A percentile compares a stretch with the other conserved stretches of the same genome.
These are phyloP conservation scores for Aspergillus piperis DNA, from an alignment of 2,329 filamentous ascomycete species.

Conservation along the genomic window DNA sequence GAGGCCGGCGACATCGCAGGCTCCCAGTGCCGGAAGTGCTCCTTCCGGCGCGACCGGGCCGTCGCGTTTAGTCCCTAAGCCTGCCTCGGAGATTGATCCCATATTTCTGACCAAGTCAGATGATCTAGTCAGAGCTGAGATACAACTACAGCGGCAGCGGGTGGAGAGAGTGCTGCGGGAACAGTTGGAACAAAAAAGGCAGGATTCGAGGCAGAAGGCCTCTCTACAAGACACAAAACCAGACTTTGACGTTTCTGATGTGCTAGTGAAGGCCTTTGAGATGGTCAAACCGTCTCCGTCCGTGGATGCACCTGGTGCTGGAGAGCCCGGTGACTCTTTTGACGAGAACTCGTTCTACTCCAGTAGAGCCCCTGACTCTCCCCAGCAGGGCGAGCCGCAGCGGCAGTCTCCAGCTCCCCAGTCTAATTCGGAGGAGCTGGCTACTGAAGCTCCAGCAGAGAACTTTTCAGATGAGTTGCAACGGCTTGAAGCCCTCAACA, in stretches of 20 bases:
- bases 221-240: constrained; percentile 55
- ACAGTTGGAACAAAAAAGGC: constrained; percentile 68
- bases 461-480: constrained; percentile 39
- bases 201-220: constrained; percentile 52
- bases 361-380: constrained; percentile 80
- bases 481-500: constrained; percentile 41
- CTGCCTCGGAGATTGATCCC: constrained; percentile 73
- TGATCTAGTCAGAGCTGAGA: constrained; percentile 77
- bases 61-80: constrained; percentile 46
- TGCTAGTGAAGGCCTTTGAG: constrained; percentile 69
- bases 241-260: constrained; percentile 71
- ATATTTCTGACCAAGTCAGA: constrained; percentile 85
- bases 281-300: constrained; percentile 69
- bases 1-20: constrained; percentile 23
- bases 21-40: constrained; percentile 21
- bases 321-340: constrained; percentile 75
- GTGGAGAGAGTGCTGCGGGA: constrained; percentile 77
- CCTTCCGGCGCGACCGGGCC: constrained; percentile 28
- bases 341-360: constrained; percentile 97
- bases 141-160: constrained; percentile 75
- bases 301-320: constrained; percentile 55
- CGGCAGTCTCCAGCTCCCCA: constrained; percentile 33
- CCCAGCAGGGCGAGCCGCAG: constrained; percentile 47
- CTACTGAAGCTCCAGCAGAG: constrained; percentile 37
- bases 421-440: constrained; percentile 33